Evolutionary conservation across 148 eudicot genomes (phyloP).

Genomic region (Chenopodium album): DNA sequence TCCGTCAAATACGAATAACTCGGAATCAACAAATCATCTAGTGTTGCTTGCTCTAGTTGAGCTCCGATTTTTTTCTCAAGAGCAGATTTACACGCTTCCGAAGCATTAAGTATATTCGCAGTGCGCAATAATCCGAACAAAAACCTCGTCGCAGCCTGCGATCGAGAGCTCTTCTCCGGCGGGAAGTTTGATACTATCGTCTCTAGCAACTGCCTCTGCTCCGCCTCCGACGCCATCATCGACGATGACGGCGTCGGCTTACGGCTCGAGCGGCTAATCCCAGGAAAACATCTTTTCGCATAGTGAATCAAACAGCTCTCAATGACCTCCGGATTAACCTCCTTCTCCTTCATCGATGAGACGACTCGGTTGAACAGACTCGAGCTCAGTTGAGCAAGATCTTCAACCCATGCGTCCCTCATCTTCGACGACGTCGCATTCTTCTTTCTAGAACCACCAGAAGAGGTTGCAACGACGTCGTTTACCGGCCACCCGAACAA

Average conservation of each 20-base stretch:
- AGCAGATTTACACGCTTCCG: constrained; percentile 42
- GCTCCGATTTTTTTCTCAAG: constrained; percentile 80
- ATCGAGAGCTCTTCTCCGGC: constrained; percentile 35
- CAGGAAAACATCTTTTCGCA: constrained; percentile 66
- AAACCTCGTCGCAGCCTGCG: constrained; percentile 41
- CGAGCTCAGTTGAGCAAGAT: constrained; percentile 44
- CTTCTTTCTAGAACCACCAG: background rate
- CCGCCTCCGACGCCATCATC: constrained; percentile 55
- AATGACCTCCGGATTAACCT: constrained; percentile 53
- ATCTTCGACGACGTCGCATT: background rate
- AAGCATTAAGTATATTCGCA: constrained; percentile 61
- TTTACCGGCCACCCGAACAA: constrained; percentile 88
- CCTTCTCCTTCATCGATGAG: constrained; percentile 49
- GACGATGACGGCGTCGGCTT: constrained; percentile 43
- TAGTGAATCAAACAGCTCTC: constrained; percentile 70
- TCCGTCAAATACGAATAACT: constrained; percentile 92
- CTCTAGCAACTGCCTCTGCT: constrained; percentile 74
- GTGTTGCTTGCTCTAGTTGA: constrained; percentile 68
- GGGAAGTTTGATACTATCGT: constrained; percentile 52
- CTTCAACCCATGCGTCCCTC: constrained; percentile 70
- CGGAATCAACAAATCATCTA: constrained; percentile 87
- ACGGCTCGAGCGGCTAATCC: constrained; percentile 56
- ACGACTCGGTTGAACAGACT: constrained; percentile 59
- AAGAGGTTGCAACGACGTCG: constrained; percentile 16
- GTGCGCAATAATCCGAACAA: constrained; percentile 74